Evolutionary conservation across 2,329 filamentous ascomycete species (phyloP), one percentile per base, ranked within the genome.

Genomic region (Hymenotorrendiella dingleyae): DNA sequence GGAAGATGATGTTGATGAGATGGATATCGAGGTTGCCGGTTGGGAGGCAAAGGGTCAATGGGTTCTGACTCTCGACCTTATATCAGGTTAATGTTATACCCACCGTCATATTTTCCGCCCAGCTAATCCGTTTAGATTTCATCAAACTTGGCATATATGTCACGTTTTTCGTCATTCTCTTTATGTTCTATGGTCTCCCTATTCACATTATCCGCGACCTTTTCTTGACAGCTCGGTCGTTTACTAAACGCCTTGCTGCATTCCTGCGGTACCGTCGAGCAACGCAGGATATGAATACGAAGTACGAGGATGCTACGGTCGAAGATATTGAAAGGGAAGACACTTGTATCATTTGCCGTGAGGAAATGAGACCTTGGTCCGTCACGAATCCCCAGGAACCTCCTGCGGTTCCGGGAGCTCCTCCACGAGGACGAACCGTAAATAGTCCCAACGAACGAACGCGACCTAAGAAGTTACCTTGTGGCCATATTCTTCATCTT

Each of bases 21-120:
- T 93, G 70, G 90, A 98, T 54, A 84, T 93, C 40, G 93, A 98
- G 62, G 87, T 96, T 16, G 86, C 90, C 4, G 93, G 91, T 8
- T 98, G 93, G 93, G 89, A 96, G 60, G 82, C 87, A 47, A 98
- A 97, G 69, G 88, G 93, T 27, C 85, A 93, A 55, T 97, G 86
- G 78, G 74, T 96, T 11, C 80, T 98, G 54, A 89, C 83, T 58
- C 72, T 97, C 45, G 91, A 98, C 62, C 76, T 98, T 14, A 64
- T 84, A 32, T 88, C 85, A 36, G 84, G 84, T 87, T 70, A 64
- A 77, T 57, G 20, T 17, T 6, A 19, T 14, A 3, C 2, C 4
- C 20, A 20, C 10, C 19, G 17, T 11, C 12, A 24, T 6, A 17
- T 34, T 12, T 21, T 34, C 16, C 14, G 1, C 8, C 37, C 20